Percentiles rank a stretch among this genome's conserved stretches.
phyloP scores from a whole-genome alignment of 2,329 filamentous ascomycete species.

The Coniosporium tulheliwenetii region DNA sequence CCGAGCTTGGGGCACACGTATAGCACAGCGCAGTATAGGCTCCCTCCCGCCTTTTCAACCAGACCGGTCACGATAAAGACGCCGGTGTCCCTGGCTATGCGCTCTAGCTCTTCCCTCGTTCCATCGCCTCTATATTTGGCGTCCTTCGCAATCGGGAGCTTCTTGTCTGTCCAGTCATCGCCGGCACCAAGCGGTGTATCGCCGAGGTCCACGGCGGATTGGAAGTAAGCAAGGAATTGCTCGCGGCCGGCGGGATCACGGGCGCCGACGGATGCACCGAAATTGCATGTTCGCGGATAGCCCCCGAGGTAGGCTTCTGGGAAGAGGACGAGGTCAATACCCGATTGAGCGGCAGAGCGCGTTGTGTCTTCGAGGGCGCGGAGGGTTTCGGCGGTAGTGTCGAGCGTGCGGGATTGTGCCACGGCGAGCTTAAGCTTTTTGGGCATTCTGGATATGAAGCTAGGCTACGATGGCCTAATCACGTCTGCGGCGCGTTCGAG shows the following conservation, averaged over 20 bases:
- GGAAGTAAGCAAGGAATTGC: constrained; percentile 70
- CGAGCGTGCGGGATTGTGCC: constrained; percentile 31
- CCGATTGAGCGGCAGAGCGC: constrained; percentile 41
- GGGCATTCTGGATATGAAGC: constrained; percentile 15
- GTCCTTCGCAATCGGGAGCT: constrained; percentile 34
- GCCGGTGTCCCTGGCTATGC: constrained; percentile 58
- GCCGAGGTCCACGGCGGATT: constrained; percentile 64
- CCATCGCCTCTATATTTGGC: constrained; percentile 48
- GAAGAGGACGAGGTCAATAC: constrained; percentile 61
- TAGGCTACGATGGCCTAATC: too few relatives aligned
- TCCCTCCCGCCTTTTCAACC: constrained; percentile 68
- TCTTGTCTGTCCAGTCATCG: constrained; percentile 51
- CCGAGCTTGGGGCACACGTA: constrained; percentile 67
- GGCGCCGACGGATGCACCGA: constrained; percentile 59
- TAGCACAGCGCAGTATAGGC: constrained; percentile 67
- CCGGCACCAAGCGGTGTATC: constrained; percentile 60
- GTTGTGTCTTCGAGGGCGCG: constrained; percentile 48
- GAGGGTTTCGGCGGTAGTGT: constrained; percentile 44
- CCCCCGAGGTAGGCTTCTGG: constrained; percentile 88
- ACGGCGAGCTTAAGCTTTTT: constrained; percentile 31
- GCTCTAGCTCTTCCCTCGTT: constrained; percentile 65
- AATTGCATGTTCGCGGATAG: constrained; percentile 68
- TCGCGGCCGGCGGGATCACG: constrained; percentile 57
- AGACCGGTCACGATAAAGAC: constrained; percentile 70
- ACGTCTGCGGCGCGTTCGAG: too few relatives aligned